phyloP scores from a whole-genome alignment of 805 yeast genomes.

The Kodamaea kakaduensis region DNA sequence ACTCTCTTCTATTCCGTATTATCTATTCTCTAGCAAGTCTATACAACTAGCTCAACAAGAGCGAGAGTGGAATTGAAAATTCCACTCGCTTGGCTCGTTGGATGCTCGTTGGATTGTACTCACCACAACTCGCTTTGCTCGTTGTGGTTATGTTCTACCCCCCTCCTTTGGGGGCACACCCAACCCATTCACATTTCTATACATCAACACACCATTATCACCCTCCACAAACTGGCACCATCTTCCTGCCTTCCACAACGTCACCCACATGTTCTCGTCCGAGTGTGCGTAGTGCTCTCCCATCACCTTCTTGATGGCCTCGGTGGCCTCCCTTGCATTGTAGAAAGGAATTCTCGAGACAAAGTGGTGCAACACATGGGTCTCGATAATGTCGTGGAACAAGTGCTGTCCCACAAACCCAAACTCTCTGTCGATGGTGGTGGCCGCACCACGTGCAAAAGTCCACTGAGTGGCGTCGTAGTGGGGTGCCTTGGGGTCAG shows the following conservation, averaged over 20 bases:
- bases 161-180: constrained; percentile 14
- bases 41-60: too few species aligned
- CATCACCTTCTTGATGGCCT: constrained; percentile 77
- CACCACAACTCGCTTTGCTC: too few species aligned
- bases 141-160: too few species aligned
- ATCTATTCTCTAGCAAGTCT: too few species aligned
- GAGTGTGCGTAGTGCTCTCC: constrained; percentile 69
- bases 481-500: constrained; percentile 77
- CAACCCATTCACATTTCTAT: constrained; percentile 52
- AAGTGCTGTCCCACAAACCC: constrained; percentile 74
- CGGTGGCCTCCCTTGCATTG: constrained; percentile 77
- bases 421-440: constrained; percentile 80
- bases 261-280: constrained; percentile 69
- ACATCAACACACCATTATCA: constrained; percentile 66
- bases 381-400: constrained; percentile 87
- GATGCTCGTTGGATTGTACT: too few species aligned
- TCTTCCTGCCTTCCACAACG: constrained; percentile 62
- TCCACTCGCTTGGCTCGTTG: too few species aligned
- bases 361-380: constrained; percentile 85
- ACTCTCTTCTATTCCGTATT: too few species aligned
- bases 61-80: too few species aligned
- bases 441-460: constrained; percentile 86
- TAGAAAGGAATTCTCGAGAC: constrained; percentile 83
- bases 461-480: constrained; percentile 75
- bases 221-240: constrained; percentile 66